These are phyloP conservation scores for Scutellaria baicalensis DNA, from an alignment of 257 asterid genomes.

Conservation along the genomic window DNA sequence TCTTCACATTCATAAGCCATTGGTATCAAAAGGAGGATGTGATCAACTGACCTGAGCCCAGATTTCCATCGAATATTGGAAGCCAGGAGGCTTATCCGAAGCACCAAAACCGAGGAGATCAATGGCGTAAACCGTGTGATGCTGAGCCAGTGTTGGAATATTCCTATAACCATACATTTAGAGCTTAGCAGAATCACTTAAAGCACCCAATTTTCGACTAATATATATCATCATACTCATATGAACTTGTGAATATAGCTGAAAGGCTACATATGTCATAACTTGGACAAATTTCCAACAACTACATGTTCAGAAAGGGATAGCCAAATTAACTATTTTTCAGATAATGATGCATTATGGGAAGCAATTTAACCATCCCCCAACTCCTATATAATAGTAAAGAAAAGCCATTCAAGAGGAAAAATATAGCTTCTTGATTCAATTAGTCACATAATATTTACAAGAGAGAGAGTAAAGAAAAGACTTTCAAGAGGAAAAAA, in stretches of 20 bases:
- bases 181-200: not conserved
- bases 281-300: not conserved
- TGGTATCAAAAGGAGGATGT: not conserved
- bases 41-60: constrained; percentile 67
- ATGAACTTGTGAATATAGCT: too few species aligned
- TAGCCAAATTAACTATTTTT: not conserved
- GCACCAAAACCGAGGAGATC: constrained; percentile 97
- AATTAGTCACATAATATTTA: not conserved
- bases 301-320: not conserved
- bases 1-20: not conserved
- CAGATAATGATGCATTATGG: not conserved
- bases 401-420: not conserved
- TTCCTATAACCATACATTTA: constrained; percentile 38
- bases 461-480: too few species aligned
- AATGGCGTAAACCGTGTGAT: constrained; percentile 61
- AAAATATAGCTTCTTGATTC: not conserved
- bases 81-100: constrained; percentile 88
- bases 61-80: constrained; percentile 64
- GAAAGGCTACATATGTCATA: not conserved
- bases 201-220: not conserved
- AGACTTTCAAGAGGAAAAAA: not conserved
- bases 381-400: not conserved
- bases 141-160: constrained; percentile 55
- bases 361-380: not conserved
- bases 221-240: not conserved